Evolutionary conservation across 495 filamentous ascomycete genomes (phyloP).

Genomic region (Mytilinidion resinicola): DNA sequence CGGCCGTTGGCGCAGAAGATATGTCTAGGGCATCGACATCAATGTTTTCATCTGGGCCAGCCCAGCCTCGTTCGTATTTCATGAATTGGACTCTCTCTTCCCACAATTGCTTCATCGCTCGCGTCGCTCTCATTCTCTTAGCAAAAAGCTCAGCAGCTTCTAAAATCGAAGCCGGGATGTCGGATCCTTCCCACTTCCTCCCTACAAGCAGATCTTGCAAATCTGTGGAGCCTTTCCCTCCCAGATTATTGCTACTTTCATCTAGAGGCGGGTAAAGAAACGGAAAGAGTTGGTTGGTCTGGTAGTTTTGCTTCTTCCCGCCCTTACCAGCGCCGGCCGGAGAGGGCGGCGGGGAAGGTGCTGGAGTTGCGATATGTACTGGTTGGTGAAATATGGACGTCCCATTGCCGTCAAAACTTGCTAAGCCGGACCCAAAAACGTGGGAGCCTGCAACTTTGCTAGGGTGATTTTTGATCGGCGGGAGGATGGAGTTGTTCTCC

Average conservation of each 20-base stretch:
- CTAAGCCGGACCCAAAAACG: constrained; percentile 23
- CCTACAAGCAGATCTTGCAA: constrained; percentile 70
- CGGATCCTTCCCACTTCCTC: constrained; percentile 80
- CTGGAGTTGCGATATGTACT: constrained; percentile 95
- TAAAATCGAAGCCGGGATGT: constrained; percentile 85
- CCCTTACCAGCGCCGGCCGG: constrained; percentile 83
- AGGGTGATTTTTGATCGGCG: constrained; percentile 70
- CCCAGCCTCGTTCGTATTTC: constrained; percentile 84
- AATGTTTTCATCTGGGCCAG: constrained; percentile 20
- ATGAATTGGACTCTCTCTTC: constrained; percentile 85
- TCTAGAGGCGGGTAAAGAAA: constrained; percentile 94
- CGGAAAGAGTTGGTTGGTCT: constrained; percentile 97
- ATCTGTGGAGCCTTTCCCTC: constrained; percentile 75
- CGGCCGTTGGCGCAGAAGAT: constrained; percentile 39
- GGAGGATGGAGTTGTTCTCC: constrained; percentile 84
- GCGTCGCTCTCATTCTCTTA: constrained; percentile 76
- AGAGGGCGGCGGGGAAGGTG: constrained; percentile 92
- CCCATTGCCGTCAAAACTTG: constrained; percentile 44
- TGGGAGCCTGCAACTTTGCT: constrained; percentile 38
- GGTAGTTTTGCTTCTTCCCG: constrained; percentile 97
- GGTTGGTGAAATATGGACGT: constrained; percentile 90
- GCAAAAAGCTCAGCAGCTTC: constrained; percentile 94
- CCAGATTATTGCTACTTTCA: constrained; percentile 70
- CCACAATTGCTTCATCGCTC: constrained; percentile 91
- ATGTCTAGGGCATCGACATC: constrained; percentile 17